Percentiles rank a stretch among this genome's conserved stretches.
phyloP scores from a whole-genome alignment of 345 rosid species.

The Populus tremula region DNA sequence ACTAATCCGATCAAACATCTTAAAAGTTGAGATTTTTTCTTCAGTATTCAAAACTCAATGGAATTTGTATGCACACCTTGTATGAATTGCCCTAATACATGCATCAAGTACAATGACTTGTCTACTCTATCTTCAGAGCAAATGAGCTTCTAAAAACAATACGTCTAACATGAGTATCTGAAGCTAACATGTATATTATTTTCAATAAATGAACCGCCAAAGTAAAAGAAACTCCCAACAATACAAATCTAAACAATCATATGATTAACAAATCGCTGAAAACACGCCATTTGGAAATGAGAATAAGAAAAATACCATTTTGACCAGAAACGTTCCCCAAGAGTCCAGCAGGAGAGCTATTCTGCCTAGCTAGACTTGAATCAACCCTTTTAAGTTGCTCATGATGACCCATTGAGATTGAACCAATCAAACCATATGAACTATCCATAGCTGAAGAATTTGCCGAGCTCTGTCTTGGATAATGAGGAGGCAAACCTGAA shows the following conservation, averaged over 20 bases:
- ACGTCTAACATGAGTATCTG: background rate
- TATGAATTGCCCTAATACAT: background rate
- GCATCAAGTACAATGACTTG: background rate
- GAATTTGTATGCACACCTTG: background rate
- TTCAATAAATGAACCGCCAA: too few relatives aligned
- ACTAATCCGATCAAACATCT: background rate
- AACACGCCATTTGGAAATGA: background rate
- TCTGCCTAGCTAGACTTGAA: slow-evolving; percentile 61
- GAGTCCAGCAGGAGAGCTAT: slow-evolving; percentile 79
- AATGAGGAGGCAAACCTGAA: slow-evolving; percentile 74
- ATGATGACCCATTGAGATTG: slow-evolving; percentile 36
- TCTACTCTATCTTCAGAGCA: background rate
- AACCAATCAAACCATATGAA: slow-evolving; percentile 40
- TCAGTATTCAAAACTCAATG: background rate
- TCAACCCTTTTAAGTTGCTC: slow-evolving; percentile 37
- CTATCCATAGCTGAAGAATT: slow-evolving; percentile 49
- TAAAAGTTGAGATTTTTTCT: background rate
- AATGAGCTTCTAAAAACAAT: background rate
- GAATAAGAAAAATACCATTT: slow-evolving; percentile 55
- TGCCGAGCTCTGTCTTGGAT: slow-evolving; percentile 58
- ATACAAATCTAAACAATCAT: slow-evolving; percentile 4
- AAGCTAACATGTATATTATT: background rate
- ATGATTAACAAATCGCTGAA: background rate
- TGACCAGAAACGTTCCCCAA: slow-evolving; percentile 55
- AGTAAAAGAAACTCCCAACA: background rate